These are phyloP conservation scores for Carpinus viminea DNA, from an alignment of 306 rosid species.

Conservation along the genomic window DNA sequence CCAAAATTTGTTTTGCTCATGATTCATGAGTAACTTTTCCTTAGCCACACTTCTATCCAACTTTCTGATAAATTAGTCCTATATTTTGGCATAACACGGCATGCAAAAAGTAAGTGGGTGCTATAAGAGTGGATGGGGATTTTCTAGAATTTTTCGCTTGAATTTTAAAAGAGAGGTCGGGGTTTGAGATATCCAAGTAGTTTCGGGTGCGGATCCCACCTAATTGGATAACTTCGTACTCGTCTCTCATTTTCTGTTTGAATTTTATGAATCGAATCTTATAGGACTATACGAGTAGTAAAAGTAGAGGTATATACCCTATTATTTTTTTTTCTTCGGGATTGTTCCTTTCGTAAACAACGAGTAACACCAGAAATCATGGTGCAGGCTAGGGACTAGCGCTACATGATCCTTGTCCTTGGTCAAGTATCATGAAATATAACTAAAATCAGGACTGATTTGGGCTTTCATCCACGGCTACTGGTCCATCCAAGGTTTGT, in stretches of 20 bases:
- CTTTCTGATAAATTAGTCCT: neutral
- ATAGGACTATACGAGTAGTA: neutral
- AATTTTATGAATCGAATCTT: too few relatives aligned
- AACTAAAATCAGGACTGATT: neutral
- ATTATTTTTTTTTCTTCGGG: neutral
- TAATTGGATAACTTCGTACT: too few relatives aligned
- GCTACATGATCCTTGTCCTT: neutral
- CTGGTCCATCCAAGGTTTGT: neutral
- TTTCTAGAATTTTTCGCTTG: too few relatives aligned
- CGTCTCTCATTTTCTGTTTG: too few relatives aligned
- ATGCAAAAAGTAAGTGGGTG: neutral
- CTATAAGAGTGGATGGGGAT: too few relatives aligned
- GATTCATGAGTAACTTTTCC: neutral
- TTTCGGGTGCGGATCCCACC: too few relatives aligned
- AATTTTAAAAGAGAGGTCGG: too few relatives aligned
- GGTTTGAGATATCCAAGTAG: too few relatives aligned
- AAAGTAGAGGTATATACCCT: neutral
- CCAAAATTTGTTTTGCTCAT: slow-evolving; percentile 15
- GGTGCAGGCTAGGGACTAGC: neutral
- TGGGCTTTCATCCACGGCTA: neutral
- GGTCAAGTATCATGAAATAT: neutral
- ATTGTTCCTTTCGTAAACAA: neutral
- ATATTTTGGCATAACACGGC: neutral
- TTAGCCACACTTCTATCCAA: neutral
- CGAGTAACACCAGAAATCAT: neutral